Base-by-base conservation (phyloP, 495 filamentous ascomycete genomes). In the Penicillium subrubescens region DNA sequence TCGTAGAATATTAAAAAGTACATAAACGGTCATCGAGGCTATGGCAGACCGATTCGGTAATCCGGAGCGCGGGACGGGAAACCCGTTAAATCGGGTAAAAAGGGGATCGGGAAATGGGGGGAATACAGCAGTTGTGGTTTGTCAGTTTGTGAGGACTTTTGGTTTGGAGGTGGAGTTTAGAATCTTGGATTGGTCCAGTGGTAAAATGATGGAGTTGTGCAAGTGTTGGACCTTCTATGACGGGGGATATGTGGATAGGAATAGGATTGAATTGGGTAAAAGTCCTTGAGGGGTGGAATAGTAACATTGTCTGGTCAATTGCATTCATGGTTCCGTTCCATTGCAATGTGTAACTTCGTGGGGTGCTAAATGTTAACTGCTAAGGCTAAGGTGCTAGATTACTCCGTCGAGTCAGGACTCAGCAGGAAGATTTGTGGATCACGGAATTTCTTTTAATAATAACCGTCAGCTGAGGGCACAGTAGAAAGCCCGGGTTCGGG, bases 21-120 rank as follows among this genome's bases (percentile, higher is more conserved):
- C 53, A 34, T 57, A 35, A 17, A 58, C 34, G 34, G 55, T 44
- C 17, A 43, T 14, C 34, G 35, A 43, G 55, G 19, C 55, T 58
- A 41, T 43, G 55, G 10, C 53, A 43, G 52, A 64, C 62, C 57
- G 62, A 64, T 59, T 64, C 59, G 66, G 66, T 61, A 67, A 39
- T 68, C 62, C 62, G 62, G 62, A 60, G 53, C 43, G 53, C 50
- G 50, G 55, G 55, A 60, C 58, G 57, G 66, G 63, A 55, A 62
- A 44, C 25, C 63, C 51, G 27, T 63, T 64, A 44, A 48, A 68
- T 67, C 61, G 61, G 58, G 54, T 44, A 44, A 64, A 68, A 59
- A 35, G 33, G 27, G 43, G 44, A 56, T 59, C 34, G 21, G 48
- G 39, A 50, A 31, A 52, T 29, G 48, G 48, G 25, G 25, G 21